Percentiles rank a stretch among this genome's conserved stretches.
phyloP scores from a whole-genome alignment of 331 rosid species.

The Quercus tomentella region DNA sequence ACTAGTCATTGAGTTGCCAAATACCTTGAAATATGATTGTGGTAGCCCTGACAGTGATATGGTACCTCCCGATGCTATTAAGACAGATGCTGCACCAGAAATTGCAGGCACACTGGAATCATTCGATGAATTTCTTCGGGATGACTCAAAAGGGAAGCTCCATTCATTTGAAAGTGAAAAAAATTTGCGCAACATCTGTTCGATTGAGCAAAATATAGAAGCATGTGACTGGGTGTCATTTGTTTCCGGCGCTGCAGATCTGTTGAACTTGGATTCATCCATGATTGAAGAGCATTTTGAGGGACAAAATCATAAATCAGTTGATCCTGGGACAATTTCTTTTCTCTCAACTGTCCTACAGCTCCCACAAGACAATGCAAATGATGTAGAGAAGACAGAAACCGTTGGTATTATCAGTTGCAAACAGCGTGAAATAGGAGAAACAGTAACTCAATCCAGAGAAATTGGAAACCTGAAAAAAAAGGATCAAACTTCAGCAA shows the following conservation, averaged over 20 bases:
- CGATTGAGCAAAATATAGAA: constrained; percentile 7
- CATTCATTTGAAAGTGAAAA: constrained; percentile 11
- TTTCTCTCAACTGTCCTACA: constrained; percentile 28
- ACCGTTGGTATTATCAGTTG: constrained; percentile 27
- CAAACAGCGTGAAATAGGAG: constrained; percentile 38
- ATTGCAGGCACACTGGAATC: not conserved
- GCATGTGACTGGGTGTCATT: constrained; percentile 11
- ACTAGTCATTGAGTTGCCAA: constrained; percentile 13
- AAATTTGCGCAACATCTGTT: not conserved
- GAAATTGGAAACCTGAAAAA: constrained; percentile 27
- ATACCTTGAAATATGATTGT: constrained; percentile 16
- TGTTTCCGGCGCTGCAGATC: constrained; percentile 18
- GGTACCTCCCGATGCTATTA: not conserved
- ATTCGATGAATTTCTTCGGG: not conserved
- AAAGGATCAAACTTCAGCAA: constrained; percentile 21
- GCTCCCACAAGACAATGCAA: constrained; percentile 30
- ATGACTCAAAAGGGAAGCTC: constrained; percentile 8
- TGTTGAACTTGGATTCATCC: constrained; percentile 9
- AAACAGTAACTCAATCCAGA: constrained; percentile 30
- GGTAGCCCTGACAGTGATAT: constrained; percentile 21
- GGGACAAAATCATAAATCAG: constrained; percentile 50
- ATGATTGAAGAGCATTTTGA: constrained; percentile 33
- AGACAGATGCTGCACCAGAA: not conserved
- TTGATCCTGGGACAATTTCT: constrained; percentile 33
- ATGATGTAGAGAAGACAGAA: not conserved